These are phyloP conservation scores for Patellaria atrata DNA, from an alignment of 495 filamentous ascomycete genomes.

Conservation along the genomic window DNA sequence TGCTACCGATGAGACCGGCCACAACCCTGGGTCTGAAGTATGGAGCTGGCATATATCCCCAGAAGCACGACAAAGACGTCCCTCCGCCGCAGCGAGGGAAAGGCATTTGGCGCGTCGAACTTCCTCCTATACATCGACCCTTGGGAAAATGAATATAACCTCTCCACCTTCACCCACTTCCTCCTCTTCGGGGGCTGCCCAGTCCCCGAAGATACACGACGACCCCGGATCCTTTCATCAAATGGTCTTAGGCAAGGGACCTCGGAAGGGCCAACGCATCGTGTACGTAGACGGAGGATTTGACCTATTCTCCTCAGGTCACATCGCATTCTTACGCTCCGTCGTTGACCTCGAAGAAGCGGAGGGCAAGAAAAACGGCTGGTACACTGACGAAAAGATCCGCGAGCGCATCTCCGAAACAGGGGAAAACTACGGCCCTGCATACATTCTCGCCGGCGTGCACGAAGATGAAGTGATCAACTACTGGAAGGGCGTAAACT, in stretches of 20 bases:
- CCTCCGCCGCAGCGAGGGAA: not conserved
- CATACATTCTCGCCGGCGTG: constrained; percentile 78
- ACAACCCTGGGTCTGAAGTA: constrained; percentile 56
- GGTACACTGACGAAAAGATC: constrained; percentile 51
- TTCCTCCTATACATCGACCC: too few relatives aligned
- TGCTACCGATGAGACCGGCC: constrained; percentile 67
- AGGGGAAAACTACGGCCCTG: constrained; percentile 59
- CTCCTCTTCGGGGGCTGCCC: too few relatives aligned
- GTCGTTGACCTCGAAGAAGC: constrained; percentile 58
- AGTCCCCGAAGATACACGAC: constrained; percentile 29
- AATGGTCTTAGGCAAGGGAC: constrained; percentile 50
- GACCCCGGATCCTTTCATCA: constrained; percentile 45
- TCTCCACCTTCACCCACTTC: too few relatives aligned
- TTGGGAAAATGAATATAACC: too few relatives aligned
- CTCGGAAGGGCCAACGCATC: constrained; percentile 62
- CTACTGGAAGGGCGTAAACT: constrained; percentile 89
- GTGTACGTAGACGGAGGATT: constrained; percentile 96
- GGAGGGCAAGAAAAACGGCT: constrained; percentile 47
- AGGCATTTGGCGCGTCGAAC: too few relatives aligned
- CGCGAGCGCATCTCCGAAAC: constrained; percentile 44
- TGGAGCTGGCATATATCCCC: constrained; percentile 57
- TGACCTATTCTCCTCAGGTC: constrained; percentile 90
- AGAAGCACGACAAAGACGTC: constrained; percentile 14
- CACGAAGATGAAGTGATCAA: constrained; percentile 94
- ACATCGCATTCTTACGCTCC: constrained; percentile 80